Base-by-base conservation (phyloP, 2,329 filamentous ascomycete species). In the Botrytis paeoniae region DNA sequence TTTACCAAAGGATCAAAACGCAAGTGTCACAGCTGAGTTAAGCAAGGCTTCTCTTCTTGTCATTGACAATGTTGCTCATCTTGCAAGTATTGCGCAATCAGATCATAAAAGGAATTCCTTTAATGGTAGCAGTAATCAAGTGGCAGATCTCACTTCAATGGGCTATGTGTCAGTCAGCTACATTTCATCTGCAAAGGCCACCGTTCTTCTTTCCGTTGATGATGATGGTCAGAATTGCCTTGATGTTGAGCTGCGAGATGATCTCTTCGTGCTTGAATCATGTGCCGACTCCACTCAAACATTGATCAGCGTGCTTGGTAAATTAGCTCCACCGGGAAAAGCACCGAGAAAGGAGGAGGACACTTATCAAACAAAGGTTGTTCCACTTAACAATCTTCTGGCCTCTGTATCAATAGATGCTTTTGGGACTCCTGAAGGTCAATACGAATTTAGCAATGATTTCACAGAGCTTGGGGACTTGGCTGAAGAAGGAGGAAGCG, bases 281-380 rank as follows among this genome's bases (percentile, higher is more conserved):
- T 99, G 97, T 79, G 96, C 96, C 43, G 96, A 99, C 82, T 99
- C 96, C 2, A 98, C 94, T 0, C 94, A 98, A 81, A 99, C 96
- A 0, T 86, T 99, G 22, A 91, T 97, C 70, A 87, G 88, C 2
- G 87, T 97, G 60, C 83, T 95, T 25, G 93, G 92, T 78, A 94
- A 92, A 0, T 85, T 99, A 7, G 90, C 91, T 54, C 96, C 95
- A 7, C 95, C 96, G 1, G 91, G 89, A 12, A 92, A 94, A 0
- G 22, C 70, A 32, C 94, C 95, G 1, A 95, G 89, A 79, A 93
- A 92, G 75, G 91, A 92, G 75, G 91, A 92, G 77, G 89, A 91
- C 76, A 96, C 96, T 80, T 99, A 97, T 81, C 89, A 93, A 51
- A 98, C 95, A 0, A 89, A 95, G 75, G 88, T 97, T 5, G 90